These are phyloP conservation scores for Clonostachys rhizophaga DNA, from an alignment of 2,329 filamentous ascomycete genomes.

Conservation along the genomic window DNA sequence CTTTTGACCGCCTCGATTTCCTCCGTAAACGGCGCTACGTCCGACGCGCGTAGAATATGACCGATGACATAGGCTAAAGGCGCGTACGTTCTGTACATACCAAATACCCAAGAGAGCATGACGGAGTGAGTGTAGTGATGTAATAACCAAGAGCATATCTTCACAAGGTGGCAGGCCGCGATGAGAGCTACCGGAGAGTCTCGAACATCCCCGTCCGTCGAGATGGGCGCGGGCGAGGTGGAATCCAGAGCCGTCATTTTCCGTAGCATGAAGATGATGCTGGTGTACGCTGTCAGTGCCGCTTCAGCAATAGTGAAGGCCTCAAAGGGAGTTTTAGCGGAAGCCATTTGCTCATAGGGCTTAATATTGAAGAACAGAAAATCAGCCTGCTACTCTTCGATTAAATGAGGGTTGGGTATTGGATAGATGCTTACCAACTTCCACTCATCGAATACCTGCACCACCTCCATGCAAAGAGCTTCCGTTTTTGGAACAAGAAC, in stretches of 20 bases:
- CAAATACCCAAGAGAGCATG: constrained; percentile 14
- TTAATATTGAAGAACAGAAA: constrained; percentile 2
- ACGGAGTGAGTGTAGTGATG: constrained; percentile 12
- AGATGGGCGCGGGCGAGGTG: constrained; percentile 14
- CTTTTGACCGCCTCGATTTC: constrained; percentile 13
- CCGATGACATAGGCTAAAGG: constrained; percentile 17
- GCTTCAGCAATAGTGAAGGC: constrained; percentile 18
- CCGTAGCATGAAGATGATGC: constrained; percentile 24
- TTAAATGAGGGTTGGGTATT: neutral
- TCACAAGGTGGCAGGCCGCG: constrained; percentile 12
- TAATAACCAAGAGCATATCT: constrained; percentile 9
- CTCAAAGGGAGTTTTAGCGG: constrained; percentile 10
- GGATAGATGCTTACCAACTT: constrained; percentile 9
- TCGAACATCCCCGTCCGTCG: constrained; percentile 17
- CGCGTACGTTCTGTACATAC: constrained; percentile 17
- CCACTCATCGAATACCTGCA: constrained; percentile 17
- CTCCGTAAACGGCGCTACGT: constrained; percentile 6
- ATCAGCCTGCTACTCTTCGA: neutral
- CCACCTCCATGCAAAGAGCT: constrained; percentile 16
- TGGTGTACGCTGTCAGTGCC: constrained; percentile 19
- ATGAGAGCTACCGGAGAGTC: constrained; percentile 18
- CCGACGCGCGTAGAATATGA: constrained; percentile 9
- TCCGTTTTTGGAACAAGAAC: constrained; percentile 15
- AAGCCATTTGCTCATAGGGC: constrained; percentile 12
- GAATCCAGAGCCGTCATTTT: constrained; percentile 16